Evolutionary conservation across 345 rosid species (phyloP).

Genomic region (Mallotus nudiflorus): DNA sequence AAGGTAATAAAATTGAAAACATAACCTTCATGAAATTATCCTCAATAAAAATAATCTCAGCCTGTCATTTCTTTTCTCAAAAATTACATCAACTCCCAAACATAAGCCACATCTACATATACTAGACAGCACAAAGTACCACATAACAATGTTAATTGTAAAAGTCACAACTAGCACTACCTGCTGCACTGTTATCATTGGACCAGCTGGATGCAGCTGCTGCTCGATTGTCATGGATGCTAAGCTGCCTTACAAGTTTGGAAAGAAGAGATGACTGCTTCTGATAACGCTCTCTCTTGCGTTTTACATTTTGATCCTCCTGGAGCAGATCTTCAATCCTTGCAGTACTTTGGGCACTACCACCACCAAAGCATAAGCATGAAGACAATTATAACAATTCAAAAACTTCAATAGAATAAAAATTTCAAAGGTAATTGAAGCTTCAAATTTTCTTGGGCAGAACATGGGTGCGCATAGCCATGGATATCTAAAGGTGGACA

Average conservation of each 20-base stretch:
- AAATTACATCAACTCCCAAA: no score
- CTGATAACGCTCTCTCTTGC: constrained; percentile 75
- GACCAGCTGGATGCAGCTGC: constrained; percentile 84
- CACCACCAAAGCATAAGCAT: constrained; percentile 5
- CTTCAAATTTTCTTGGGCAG: no score
- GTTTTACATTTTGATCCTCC: constrained; percentile 86
- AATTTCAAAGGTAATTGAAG: no score
- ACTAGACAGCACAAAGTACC: background rate
- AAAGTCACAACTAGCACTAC: constrained; percentile 25
- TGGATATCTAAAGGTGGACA: no score
- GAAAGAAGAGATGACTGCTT: constrained; percentile 87
- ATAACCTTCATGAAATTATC: no score
- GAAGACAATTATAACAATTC: background rate
- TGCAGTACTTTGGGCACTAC: constrained; percentile 70
- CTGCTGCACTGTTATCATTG: constrained; percentile 47
- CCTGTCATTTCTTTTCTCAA: no score
- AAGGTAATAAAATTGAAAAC: no score
- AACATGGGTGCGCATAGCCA: no score
- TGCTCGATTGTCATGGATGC: constrained; percentile 90
- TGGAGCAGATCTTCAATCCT: constrained; percentile 85
- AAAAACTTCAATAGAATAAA: background rate
- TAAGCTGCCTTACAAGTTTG: constrained; percentile 74
- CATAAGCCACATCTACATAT: background rate
- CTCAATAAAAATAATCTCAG: no score
- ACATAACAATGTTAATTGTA: background rate